Base-by-base conservation (phyloP, 75 land plant species). In the Sequoia sempervirens region DNA sequence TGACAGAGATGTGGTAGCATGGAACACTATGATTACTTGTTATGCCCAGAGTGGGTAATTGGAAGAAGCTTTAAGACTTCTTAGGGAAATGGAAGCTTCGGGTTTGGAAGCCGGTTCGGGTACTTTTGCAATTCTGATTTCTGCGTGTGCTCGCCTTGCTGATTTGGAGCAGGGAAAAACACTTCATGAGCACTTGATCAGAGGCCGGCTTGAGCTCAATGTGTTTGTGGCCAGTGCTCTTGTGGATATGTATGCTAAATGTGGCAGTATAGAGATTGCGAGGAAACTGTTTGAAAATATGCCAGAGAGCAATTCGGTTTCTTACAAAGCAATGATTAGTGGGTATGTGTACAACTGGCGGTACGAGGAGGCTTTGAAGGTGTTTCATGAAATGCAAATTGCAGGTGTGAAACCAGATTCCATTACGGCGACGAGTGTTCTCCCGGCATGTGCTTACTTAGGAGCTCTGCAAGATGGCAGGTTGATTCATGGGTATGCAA, bases 21-120 rank as follows among this genome's bases (percentile, higher is more conserved):
- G 92, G 92, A 91, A 91, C 82, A 78, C 84, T 34, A 83, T 91
- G 85, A 84, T 89, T 61, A 30, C 68, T 38, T 83, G 87, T 18
- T 86, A 88, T 64, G 80, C 82, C 36, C 81, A 80, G 23, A 84
- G 81, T 68, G 88, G 89, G 13, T 18, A 68, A 18, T 41, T 85
- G 37, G 84, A 78, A 20, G 56, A 83, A 58, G 91, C 93, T 2
- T 54, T 75, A 12, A 37, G 61, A 66, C 61, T 87, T 46, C 89
- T 89, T 47, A 75, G 86, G 23, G 46, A 52, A 30, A 82, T 91
- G 88, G 73, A 85, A 68, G 17, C 56, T 12, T 61, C 47, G 36
- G 86, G 85, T n/a, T n/a, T 85, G 37, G 8, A 69, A 54, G 84
- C 88, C 45, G 83, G 83, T 80, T 52, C 70, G 30, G 82, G 79